These are phyloP conservation scores for Apocynum venetum DNA, from an alignment of 257 asterid genomes.

Conservation along the genomic window DNA sequence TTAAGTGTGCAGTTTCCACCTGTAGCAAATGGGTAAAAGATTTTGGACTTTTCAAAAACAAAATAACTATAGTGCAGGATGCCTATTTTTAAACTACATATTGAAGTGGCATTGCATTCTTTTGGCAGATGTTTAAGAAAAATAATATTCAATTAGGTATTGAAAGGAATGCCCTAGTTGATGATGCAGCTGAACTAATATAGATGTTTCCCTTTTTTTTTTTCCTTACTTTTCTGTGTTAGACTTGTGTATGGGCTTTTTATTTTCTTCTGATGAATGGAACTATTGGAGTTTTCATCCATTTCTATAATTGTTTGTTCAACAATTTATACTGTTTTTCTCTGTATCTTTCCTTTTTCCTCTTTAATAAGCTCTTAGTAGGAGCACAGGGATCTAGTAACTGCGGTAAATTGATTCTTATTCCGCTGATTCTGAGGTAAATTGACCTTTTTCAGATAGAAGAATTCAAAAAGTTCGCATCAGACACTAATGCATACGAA, in stretches of 20 bases:
- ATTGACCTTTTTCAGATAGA: constrained; percentile 35
- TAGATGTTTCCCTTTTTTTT: neutral
- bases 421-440: neutral
- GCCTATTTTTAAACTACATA: neutral
- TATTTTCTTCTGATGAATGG: neutral
- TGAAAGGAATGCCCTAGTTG: neutral
- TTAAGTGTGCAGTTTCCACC: neutral
- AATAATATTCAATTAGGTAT: neutral
- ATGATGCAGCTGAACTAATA: no score
- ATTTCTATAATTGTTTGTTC: neutral
- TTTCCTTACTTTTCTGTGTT: neutral
- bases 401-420: neutral
- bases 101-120: neutral
- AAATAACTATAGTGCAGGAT: neutral
- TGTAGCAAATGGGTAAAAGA: neutral
- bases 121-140: neutral
- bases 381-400: neutral
- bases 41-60: no score
- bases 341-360: neutral
- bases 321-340: neutral
- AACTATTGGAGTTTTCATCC: neutral
- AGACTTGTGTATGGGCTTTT: neutral
- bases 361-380: neutral
- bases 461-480: constrained; percentile 88
- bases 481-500: constrained; percentile 68